Conservation (phyloP, 2,329 filamentous ascomycete species). For the Neopestalotiopsis rosae region DNA sequence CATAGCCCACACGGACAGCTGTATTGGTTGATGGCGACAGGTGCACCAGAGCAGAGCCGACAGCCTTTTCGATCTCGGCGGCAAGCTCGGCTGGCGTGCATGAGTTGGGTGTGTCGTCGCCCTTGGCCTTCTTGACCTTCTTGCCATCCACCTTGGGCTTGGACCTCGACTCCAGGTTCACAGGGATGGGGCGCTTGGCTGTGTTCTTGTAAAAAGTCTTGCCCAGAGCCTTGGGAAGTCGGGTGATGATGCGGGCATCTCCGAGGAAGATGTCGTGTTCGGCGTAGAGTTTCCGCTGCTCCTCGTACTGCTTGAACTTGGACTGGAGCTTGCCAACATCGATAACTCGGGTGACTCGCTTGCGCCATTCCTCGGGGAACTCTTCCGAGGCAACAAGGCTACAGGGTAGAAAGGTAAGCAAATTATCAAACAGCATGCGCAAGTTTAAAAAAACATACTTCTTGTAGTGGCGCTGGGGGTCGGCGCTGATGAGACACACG, state of each 20-base stretch:
- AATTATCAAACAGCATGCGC: neutral
- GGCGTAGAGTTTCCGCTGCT: constrained; percentile 77
- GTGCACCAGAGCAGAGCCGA: constrained; percentile 80
- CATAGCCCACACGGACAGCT: constrained; percentile 78
- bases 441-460: constrained; percentile 2
- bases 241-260: constrained; percentile 81
- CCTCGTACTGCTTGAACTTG: constrained; percentile 90
- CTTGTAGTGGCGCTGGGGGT: constrained; percentile 81
- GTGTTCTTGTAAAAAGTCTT: constrained; percentile 91
- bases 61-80: constrained; percentile 79
- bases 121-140: constrained; percentile 62
- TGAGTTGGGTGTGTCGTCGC: constrained; percentile 41
- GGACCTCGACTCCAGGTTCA: constrained; percentile 69
- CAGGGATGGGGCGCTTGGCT: constrained; percentile 84
- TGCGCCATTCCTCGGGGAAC: constrained; percentile 70
- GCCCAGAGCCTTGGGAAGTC: constrained; percentile 78
- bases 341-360: constrained; percentile 77
- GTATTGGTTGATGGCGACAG: constrained; percentile 81
- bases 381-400: constrained; percentile 78
- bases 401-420: neutral
- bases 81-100: constrained; percentile 71
- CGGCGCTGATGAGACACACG: constrained; percentile 83
- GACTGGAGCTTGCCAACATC: constrained; percentile 79
- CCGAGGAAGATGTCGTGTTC: constrained; percentile 95
- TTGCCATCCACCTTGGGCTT: constrained; percentile 63